phyloP scores from a whole-genome alignment of 139 green algal genomes.

The Monoraphidium neglectum region DNA sequence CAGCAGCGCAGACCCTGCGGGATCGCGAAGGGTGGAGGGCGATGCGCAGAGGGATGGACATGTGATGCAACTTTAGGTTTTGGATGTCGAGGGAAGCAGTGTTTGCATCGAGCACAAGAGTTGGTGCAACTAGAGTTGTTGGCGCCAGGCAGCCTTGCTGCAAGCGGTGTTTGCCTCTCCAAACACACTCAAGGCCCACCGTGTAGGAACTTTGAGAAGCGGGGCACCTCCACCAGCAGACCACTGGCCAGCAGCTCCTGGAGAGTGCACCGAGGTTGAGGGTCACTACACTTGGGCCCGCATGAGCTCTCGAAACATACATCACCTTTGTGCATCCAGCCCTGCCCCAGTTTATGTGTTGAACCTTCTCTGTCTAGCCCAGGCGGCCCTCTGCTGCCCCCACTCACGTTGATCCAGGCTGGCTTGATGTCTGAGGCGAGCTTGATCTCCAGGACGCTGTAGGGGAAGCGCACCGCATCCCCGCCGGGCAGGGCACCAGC shows the following conservation, averaged over 20 bases:
- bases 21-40: too few relatives aligned
- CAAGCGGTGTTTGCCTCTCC: background rate
- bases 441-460: conserved; percentile 91
- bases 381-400: background rate
- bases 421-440: conserved; percentile 62
- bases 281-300: too few relatives aligned
- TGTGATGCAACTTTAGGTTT: too few relatives aligned
- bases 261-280: too few relatives aligned
- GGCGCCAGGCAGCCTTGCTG: too few relatives aligned
- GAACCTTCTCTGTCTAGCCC: background rate
- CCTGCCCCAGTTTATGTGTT: background rate
- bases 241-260: conserved; percentile 49
- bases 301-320: too few relatives aligned
- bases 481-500: background rate
- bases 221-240: conserved; percentile 71
- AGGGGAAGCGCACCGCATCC: conserved; percentile 73
- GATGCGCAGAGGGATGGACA: too few relatives aligned
- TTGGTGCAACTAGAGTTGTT: too few relatives aligned
- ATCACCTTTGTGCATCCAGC: too few relatives aligned
- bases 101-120: too few relatives aligned
- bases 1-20: background rate
- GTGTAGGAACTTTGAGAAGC: conserved; percentile 88
- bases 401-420: conserved; percentile 50
- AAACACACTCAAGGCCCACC: conserved; percentile 35
- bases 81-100: too few relatives aligned